Percentiles rank a stretch among this genome's conserved stretches.
Conservation (phyloP, 441 rosid species). For the Macaranga tanarius region DNA sequence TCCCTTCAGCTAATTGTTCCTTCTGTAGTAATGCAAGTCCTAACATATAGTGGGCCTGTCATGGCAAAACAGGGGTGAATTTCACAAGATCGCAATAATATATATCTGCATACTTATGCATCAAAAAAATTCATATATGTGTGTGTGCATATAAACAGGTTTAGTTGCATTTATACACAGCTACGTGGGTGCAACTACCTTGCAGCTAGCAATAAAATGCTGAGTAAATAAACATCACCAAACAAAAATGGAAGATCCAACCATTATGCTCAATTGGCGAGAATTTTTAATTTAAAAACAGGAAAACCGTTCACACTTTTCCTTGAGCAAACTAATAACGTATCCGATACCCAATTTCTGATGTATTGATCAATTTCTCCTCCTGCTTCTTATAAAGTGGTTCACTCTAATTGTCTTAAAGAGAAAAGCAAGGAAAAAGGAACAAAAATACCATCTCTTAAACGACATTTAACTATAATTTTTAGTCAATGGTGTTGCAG, state of each 20-base stretch:
- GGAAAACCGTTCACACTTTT: not conserved
- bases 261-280: not conserved
- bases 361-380: too few relatives aligned
- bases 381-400: not conserved
- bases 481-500: not conserved
- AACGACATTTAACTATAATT: too few relatives aligned
- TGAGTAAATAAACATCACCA: too few relatives aligned
- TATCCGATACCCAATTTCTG: too few relatives aligned
- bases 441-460: too few relatives aligned
- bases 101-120: not conserved
- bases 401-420: not conserved
- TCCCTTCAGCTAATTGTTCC: conserved; percentile 53
- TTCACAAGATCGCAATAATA: not conserved
- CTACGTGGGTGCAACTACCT: not conserved
- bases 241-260: not conserved
- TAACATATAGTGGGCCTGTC: conserved; percentile 80
- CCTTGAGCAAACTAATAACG: too few relatives aligned
- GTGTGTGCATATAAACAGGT: not conserved
- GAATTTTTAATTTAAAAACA: not conserved
- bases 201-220: not conserved
- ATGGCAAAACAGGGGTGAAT: conserved; percentile 21
- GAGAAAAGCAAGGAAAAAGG: not conserved
- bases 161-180: not conserved
- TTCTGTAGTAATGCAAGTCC: conserved; percentile 76
- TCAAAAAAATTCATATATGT: not conserved